Percentiles rank a stretch among this genome's conserved stretches.
Evolutionary conservation across 192 early-diverging fungal genomes (phyloP).

Genomic region (Coemansia sp.): DNA sequence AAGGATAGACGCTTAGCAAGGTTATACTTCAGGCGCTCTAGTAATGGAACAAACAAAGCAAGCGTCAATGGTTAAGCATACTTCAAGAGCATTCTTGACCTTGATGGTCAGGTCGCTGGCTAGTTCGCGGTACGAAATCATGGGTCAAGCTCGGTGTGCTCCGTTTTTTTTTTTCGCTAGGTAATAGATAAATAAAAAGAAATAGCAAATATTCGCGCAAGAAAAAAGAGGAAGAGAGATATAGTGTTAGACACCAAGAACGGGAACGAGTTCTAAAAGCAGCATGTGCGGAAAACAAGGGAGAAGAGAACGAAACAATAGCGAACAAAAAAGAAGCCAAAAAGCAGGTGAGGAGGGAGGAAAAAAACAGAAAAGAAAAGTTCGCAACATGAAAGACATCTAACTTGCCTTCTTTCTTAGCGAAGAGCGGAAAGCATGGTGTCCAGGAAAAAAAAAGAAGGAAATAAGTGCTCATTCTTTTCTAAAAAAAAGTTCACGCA

Average conservation of each 20-base stretch:
- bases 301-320: neutral
- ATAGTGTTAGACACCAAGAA: slow-evolving; percentile 2
- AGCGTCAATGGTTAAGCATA: slow-evolving; percentile 8
- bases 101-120: slow-evolving; percentile 44
- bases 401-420: neutral
- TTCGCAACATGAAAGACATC: neutral
- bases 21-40: neutral
- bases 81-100: slow-evolving; percentile 49
- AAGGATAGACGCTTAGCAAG: neutral
- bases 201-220: slow-evolving; percentile 9
- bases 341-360: neutral
- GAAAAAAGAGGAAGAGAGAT: slow-evolving; percentile 1
- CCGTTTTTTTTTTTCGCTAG: neutral
- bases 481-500: neutral
- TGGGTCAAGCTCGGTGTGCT: slow-evolving; percentile 7
- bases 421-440: neutral
- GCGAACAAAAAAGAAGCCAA: neutral
- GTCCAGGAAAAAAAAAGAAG: neutral
- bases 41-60: neutral
- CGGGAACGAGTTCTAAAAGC: neutral
- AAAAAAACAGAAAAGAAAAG: neutral
- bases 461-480: neutral
- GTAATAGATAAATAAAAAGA: slow-evolving; percentile 1
- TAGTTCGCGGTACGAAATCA: slow-evolving; percentile 46
- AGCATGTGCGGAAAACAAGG: slow-evolving; percentile 8